phyloP scores from a whole-genome alignment of 768 basidiomycete genomes.

The Trametes sanguinea region DNA sequence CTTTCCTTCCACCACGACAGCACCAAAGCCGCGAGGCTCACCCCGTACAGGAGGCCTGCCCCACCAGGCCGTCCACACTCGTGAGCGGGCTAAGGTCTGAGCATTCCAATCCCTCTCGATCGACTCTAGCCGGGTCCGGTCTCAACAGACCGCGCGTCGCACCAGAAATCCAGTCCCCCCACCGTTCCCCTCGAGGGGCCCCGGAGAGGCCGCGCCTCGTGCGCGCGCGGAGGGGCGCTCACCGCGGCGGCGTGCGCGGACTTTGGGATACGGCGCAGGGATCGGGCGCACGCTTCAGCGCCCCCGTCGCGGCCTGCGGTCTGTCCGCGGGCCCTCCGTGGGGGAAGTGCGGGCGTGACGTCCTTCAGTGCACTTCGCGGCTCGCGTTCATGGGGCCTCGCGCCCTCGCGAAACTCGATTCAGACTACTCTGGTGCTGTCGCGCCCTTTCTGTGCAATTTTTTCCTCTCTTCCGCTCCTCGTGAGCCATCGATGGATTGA shows the following conservation, averaged over 20 bases:
- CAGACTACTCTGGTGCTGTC: constrained; percentile 71
- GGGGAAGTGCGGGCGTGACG: constrained; percentile 25
- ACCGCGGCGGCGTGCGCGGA: constrained; percentile 12
- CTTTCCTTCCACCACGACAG: constrained; percentile 35
- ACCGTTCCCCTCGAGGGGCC: constrained; percentile 26
- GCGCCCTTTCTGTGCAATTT: constrained; percentile 27
- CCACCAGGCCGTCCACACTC: constrained; percentile 33
- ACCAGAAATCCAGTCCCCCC: constrained; percentile 59
- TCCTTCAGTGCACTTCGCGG: constrained; percentile 74
- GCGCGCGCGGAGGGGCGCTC: constrained; percentile 14
- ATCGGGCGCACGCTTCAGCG: constrained; percentile 15
- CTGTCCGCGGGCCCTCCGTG: constrained; percentile 11
- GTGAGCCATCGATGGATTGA: constrained; percentile 10
- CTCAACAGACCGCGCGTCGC: constrained; percentile 59
- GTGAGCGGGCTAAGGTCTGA: constrained; percentile 87
- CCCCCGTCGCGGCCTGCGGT: constrained; percentile 23
- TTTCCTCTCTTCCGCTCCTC: constrained; percentile 32
- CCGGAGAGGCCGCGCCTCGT: constrained; percentile 46
- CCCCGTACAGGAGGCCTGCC: constrained; percentile 46
- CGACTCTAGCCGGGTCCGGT: constrained; percentile 62
- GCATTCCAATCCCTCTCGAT: constrained; percentile 64
- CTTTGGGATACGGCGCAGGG: constrained; percentile 25
- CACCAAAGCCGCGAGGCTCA: constrained; percentile 73
- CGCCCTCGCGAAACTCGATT: constrained; percentile 55
- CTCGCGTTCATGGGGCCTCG: constrained; percentile 37